These are phyloP conservation scores for Achaetomium macrosporum DNA, from an alignment of 2,329 filamentous ascomycete genomes.

Conservation along the genomic window DNA sequence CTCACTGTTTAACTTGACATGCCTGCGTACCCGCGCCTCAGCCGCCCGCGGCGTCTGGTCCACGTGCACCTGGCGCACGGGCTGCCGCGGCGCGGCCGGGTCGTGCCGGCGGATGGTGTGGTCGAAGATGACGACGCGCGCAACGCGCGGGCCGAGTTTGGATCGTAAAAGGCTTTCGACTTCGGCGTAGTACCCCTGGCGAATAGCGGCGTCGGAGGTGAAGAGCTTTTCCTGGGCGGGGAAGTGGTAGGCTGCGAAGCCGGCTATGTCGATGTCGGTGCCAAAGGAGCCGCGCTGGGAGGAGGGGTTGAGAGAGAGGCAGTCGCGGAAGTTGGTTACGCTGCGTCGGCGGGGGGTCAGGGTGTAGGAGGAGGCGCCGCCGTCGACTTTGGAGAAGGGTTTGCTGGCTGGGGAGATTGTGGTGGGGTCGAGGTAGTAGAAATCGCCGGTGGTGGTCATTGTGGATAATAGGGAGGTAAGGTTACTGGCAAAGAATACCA, in stretches of 20 bases:
- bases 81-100: constrained; percentile 52
- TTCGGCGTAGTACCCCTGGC: constrained; percentile 54
- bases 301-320: constrained; percentile 29
- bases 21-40: constrained; percentile 54
- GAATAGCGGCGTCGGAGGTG: constrained; percentile 49
- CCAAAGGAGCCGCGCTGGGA: constrained; percentile 39
- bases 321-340: constrained; percentile 51
- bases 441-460: constrained; percentile 30
- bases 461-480: background rate
- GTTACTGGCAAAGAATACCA: no score
- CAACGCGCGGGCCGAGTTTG: constrained; percentile 35
- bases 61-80: constrained; percentile 65
- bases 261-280: constrained; percentile 45
- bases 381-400: constrained; percentile 62
- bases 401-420: constrained; percentile 38
- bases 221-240: constrained; percentile 51
- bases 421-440: constrained; percentile 55
- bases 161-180: constrained; percentile 51
- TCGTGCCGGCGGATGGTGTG: constrained; percentile 59
- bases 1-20: constrained; percentile 46
- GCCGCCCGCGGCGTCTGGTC: constrained; percentile 64
- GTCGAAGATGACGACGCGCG: constrained; percentile 59
- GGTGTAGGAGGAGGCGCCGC: constrained; percentile 48
- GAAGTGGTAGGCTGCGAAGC: constrained; percentile 50
- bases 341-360: constrained; percentile 39